Percentiles rank a stretch among this genome's conserved stretches.
Evolutionary conservation across 441 rosid species (phyloP).

Genomic region (Corymbia citriodora): DNA sequence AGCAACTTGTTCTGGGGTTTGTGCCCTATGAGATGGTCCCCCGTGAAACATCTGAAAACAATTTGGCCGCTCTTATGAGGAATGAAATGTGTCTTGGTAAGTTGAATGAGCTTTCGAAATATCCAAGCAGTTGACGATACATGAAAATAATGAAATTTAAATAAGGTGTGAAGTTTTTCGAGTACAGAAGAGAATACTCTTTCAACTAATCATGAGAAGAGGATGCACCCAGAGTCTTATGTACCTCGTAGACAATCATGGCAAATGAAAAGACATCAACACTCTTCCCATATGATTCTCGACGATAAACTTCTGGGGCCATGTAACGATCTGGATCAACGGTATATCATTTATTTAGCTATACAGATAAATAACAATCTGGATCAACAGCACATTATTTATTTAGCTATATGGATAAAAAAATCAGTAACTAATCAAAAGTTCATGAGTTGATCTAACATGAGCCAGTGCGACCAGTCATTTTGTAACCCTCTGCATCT

Average conservation of each 20-base stretch:
- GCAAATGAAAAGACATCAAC: constrained; percentile 67
- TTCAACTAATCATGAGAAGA: not conserved
- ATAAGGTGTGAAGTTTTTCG: not conserved
- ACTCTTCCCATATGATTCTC: constrained; percentile 66
- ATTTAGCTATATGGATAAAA: not conserved
- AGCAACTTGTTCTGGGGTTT: constrained; percentile 45
- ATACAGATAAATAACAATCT: constrained; percentile 40
- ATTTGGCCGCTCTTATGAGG: not conserved
- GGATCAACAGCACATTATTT: not conserved
- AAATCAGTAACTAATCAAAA: not conserved
- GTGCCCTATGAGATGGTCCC: constrained; percentile 33
- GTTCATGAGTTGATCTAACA: constrained; percentile 20
- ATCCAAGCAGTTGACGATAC: not conserved
- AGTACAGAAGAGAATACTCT: not conserved
- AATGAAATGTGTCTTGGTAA: not conserved
- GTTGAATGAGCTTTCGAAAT: not conserved
- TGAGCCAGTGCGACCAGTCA: constrained; percentile 66
- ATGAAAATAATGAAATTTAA: not conserved
- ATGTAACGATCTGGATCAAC: constrained; percentile 49
- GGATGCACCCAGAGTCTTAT: not conserved
- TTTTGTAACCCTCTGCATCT: constrained; percentile 45
- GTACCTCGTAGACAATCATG: constrained; percentile 50
- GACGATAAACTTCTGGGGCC: constrained; percentile 70
- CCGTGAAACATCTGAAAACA: constrained; percentile 48
- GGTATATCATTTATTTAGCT: not conserved